Conservation (phyloP, 1,139 yeast species). For the Candida freyschussii region DNA sequence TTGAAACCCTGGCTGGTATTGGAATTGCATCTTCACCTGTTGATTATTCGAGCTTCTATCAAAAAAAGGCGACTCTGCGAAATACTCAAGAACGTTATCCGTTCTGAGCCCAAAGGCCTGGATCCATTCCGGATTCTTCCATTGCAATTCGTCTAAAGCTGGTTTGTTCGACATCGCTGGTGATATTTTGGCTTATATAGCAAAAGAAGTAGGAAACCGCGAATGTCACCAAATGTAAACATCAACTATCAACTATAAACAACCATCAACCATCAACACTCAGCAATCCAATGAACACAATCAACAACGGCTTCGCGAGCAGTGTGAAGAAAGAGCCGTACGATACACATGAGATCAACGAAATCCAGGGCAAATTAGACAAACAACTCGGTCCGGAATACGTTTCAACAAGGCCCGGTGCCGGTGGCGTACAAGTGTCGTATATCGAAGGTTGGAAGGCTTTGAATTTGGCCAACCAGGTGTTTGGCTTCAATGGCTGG, state of each 20-base stretch:
- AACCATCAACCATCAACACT: neutral
- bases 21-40: constrained; percentile 91
- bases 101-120: constrained; percentile 82
- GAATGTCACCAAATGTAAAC: constrained; percentile 1
- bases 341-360: constrained; percentile 19
- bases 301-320: constrained; percentile 9
- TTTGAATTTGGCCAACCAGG: constrained; percentile 69
- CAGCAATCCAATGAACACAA: constrained; percentile 6
- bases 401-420: constrained; percentile 76
- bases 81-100: constrained; percentile 87
- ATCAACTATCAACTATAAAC: too few relatives aligned
- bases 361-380: constrained; percentile 40
- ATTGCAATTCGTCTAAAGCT: constrained; percentile 81
- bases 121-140: constrained; percentile 98
- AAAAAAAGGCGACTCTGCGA: constrained; percentile 89
- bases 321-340: constrained; percentile 10
- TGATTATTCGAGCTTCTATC: constrained; percentile 94
- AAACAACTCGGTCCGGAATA: constrained; percentile 86
- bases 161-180: constrained; percentile 17
- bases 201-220: neutral
- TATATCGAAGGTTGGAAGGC: constrained; percentile 83
- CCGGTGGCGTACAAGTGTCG: constrained; percentile 62
- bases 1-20: constrained; percentile 64
- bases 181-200: too few relatives aligned
- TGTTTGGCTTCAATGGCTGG: constrained; percentile 84